A percentile compares a stretch with the other conserved stretches of the same genome.
These are phyloP conservation scores for Fusarium coicis DNA, from an alignment of 2,329 filamentous ascomycete species.

Conservation along the genomic window DNA sequence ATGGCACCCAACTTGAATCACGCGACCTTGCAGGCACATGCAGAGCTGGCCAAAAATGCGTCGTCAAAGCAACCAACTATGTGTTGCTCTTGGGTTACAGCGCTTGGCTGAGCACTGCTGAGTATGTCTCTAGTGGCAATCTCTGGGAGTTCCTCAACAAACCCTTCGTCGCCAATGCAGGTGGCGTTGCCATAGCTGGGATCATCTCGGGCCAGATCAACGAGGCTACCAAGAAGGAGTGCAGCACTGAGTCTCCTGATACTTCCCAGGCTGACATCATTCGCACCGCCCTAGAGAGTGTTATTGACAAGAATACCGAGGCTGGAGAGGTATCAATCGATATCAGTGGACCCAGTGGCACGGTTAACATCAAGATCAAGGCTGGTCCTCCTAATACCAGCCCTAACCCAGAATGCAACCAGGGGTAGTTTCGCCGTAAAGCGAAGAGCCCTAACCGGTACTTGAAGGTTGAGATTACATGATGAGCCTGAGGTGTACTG, in stretches of 20 bases:
- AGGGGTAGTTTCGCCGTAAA: background rate
- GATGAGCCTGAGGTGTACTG: background rate
- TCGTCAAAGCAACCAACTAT: background rate
- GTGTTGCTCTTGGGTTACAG: background rate
- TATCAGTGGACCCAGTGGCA: background rate
- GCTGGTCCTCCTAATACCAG: background rate
- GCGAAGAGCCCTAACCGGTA: no score
- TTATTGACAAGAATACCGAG: background rate
- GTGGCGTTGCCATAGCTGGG: background rate
- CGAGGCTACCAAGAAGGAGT: background rate
- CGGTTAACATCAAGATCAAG: background rate
- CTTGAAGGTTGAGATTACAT: fast-evolving
- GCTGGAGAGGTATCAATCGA: background rate
- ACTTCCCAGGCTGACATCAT: background rate
- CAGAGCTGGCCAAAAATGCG: background rate
- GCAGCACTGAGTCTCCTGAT: background rate
- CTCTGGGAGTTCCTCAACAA: background rate
- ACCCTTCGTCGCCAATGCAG: background rate
- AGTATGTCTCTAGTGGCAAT: background rate
- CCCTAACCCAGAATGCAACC: background rate
- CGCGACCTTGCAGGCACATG: background rate
- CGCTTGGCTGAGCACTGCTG: background rate
- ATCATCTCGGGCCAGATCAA: background rate
- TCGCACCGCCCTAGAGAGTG: background rate
- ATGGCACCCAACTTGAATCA: background rate